These are phyloP conservation scores for Knufia petricola DNA, from an alignment of 2,329 filamentous ascomycete genomes.

Conservation along the genomic window DNA sequence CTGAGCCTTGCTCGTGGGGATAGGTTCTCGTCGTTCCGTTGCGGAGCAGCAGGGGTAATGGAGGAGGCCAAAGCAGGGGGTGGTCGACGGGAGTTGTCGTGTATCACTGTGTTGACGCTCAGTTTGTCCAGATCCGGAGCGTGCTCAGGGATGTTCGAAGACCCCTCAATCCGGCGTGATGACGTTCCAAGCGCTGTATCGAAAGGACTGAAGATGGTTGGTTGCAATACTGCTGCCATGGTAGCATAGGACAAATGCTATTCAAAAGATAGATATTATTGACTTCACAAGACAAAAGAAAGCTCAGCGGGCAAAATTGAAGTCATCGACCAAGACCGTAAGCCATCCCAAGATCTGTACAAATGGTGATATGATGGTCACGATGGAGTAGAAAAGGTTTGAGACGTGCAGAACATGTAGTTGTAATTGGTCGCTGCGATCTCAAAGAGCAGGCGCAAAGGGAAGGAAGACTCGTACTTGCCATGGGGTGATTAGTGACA, in stretches of 20 bases:
- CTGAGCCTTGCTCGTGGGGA: not conserved
- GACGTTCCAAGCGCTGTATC: not conserved
- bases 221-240: conserved; percentile 8
- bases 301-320: conserved; percentile 6
- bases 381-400: too few species aligned
- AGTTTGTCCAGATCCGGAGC: not conserved
- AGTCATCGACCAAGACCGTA: conserved; percentile 9
- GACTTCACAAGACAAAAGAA: conserved; percentile 5
- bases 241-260: not conserved
- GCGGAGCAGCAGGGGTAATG: not conserved
- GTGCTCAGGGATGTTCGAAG: not conserved
- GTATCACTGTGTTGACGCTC: not conserved
- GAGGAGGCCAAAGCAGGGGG: not conserved
- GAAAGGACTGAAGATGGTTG: not conserved
- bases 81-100: not conserved
- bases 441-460: too few species aligned
- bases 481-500: too few species aligned
- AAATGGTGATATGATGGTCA: conserved; percentile 4
- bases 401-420: too few species aligned
- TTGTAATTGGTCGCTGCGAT: too few species aligned
- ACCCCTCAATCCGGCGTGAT: not conserved
- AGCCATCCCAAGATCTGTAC: conserved; percentile 10
- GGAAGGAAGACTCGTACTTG: too few species aligned
- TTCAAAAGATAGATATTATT: conserved; percentile 3
- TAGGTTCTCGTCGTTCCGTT: conserved; percentile 2